Evolutionary conservation across 768 basidiomycete genomes (phyloP).

Genomic region (Xerocomellus intermedius): DNA sequence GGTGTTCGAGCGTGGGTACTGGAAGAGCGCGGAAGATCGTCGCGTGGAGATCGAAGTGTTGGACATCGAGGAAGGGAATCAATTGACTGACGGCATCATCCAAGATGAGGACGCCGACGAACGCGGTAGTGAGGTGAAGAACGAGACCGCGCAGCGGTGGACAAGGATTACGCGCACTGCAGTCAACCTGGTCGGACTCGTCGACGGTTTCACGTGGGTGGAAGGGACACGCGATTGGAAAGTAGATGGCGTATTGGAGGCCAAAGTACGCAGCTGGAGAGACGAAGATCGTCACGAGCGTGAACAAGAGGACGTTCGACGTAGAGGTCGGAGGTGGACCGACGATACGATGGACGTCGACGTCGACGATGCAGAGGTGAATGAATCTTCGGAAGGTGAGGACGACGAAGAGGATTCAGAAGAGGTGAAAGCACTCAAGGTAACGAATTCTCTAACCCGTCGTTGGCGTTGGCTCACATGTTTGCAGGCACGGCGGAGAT

Average conservation of each 20-base stretch:
- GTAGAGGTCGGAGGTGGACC: slow-evolving; percentile 57
- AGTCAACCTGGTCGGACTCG: slow-evolving; percentile 61
- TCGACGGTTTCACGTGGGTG: slow-evolving; percentile 74
- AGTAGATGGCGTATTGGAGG: slow-evolving; percentile 61
- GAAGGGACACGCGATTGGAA: slow-evolving; percentile 60
- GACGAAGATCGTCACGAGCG: slow-evolving; percentile 66
- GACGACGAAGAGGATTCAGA: slow-evolving; percentile 69
- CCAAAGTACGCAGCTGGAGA: slow-evolving; percentile 68
- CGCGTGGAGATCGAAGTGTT: slow-evolving; percentile 78
- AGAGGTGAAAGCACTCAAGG: slow-evolving; percentile 81
- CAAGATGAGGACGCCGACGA: slow-evolving; percentile 70
- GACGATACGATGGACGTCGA: slow-evolving; percentile 77
- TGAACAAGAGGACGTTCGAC: slow-evolving; percentile 66
- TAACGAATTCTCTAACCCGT: slow-evolving; percentile 27
- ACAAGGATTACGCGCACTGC: slow-evolving; percentile 69
- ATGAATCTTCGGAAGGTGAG: slow-evolving; percentile 44
- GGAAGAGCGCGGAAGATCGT: slow-evolving; percentile 76
- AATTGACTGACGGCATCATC: slow-evolving; percentile 73
- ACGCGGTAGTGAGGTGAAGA: slow-evolving; percentile 21
- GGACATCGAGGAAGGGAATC: slow-evolving; percentile 53
- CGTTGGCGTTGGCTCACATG: slow-evolving; percentile 6
- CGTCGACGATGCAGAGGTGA: slow-evolving; percentile 47
- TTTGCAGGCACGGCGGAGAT: slow-evolving; percentile 65
- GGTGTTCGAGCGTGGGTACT: slow-evolving; percentile 92
- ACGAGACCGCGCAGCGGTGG: slow-evolving; percentile 62